Conservation (phyloP, 1,284 basidiomycete species). For the Mrakiaceae sp. region DNA sequence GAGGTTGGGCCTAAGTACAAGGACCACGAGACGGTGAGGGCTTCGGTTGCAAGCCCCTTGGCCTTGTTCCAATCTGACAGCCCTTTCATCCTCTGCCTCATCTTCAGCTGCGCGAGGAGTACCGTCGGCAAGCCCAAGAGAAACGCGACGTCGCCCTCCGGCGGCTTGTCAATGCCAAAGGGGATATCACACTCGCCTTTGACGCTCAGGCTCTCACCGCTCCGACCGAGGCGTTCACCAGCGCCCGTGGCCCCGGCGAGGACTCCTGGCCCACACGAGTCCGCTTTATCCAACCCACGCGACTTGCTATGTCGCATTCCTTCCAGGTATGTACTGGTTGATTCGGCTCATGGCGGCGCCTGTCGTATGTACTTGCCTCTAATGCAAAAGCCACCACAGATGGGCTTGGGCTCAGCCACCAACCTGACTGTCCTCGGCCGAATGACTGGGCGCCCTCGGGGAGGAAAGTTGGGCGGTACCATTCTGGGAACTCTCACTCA, state of each 20-base stretch:
- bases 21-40: constrained; percentile 34
- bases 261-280: constrained; percentile 25
- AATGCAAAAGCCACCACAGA: background rate
- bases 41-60: background rate
- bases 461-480: constrained; percentile 32
- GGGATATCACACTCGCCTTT: constrained; percentile 29
- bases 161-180: constrained; percentile 39
- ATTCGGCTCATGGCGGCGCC: too few species aligned
- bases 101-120: constrained; percentile 33
- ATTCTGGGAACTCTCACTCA: constrained; percentile 40
- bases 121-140: constrained; percentile 34
- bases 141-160: constrained; percentile 38
- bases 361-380: background rate
- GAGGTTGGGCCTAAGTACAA: constrained; percentile 37
- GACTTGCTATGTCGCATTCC: constrained; percentile 33
- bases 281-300: constrained; percentile 25
- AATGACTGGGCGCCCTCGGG: constrained; percentile 33
- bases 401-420: constrained; percentile 21
- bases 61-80: background rate
- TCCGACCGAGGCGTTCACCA: constrained; percentile 23
- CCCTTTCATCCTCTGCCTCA: background rate
- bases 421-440: constrained; percentile 32
- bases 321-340: constrained; percentile 25
- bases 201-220: constrained; percentile 33
- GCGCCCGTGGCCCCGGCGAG: constrained; percentile 23